Base-by-base conservation (phyloP, 2,329 filamentous ascomycete species). In the Metarhizium guizhouense region DNA sequence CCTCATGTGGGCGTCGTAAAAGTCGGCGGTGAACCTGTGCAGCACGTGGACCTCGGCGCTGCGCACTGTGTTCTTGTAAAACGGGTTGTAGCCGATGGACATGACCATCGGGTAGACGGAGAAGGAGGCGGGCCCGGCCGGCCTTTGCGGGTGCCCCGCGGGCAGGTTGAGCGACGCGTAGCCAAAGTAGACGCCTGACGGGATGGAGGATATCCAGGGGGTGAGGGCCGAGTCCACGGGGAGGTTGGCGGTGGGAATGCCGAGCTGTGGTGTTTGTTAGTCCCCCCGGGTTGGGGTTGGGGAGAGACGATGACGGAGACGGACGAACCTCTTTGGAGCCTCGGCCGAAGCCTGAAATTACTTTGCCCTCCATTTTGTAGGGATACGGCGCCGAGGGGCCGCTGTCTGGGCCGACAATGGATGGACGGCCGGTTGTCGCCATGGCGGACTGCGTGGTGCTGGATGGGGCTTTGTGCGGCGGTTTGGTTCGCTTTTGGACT, bases 81-180 rank as follows among this genome's bases (percentile, higher is more conserved):
- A 97, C 0, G 94, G 94, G 72, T 97, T 99, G 81, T 92, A 97
- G 48, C 94, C 94, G 62, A 96, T 93, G 58, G 85, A 90, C 86
- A 96, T 88, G 61, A 95, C 91, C 81, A 95, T 94, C 1, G 90
- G 90, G 71, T 86, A 90, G 56, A 94, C 76, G 57, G 61, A 55
- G 60, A 70, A 68, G 51, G 54, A 50, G 7, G 66, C 63, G 3
- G 25, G 25, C 56, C 66, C 62, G 45, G 2, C 25, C 6, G 52
- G 59, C 50, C 61, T 64, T 62, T 80, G 71, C 1, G 80, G 75
- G 63, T 82, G 79, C 2, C 68, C 57, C 0, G 70, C 2, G 0
- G 81, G 75, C 10, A 86, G 78, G 58, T 82, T 77, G 36, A 97
- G 81, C 0, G 88, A 83, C 4, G 90, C 90, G 77, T 88, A 96